These are phyloP conservation scores for Spinellus fusiger DNA, from an alignment of 192 early-diverging fungal genomes.

Conservation along the genomic window DNA sequence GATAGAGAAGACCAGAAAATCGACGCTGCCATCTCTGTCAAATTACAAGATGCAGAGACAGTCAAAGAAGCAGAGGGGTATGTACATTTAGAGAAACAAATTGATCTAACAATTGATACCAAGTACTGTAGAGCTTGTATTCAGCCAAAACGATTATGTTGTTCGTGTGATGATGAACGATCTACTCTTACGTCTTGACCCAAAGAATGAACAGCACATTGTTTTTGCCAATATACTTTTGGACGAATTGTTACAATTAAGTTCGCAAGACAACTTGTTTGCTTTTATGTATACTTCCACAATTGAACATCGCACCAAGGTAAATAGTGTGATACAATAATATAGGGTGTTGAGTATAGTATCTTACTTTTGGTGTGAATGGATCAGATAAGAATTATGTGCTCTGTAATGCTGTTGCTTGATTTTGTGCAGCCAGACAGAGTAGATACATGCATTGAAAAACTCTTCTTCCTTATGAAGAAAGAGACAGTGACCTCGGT, in stretches of 20 bases:
- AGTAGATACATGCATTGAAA: conserved; percentile 11
- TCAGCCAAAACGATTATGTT: conserved; percentile 41
- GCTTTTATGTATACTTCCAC: conserved; percentile 18
- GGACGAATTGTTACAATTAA: background rate
- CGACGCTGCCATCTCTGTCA: conserved; percentile 39
- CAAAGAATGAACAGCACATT: conserved; percentile 10
- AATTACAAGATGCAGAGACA: conserved; percentile 14
- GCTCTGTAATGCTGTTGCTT: conserved; percentile 39
- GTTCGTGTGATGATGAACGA: conserved; percentile 45
- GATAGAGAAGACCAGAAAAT: conserved; percentile 46
- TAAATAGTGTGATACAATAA: background rate
- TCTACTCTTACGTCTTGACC: conserved; percentile 37
- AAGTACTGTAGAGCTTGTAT: conserved; percentile 20
- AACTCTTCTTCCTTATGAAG: conserved; percentile 29
- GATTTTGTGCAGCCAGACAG: conserved; percentile 26
- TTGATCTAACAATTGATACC: background rate
- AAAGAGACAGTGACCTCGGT: conserved; percentile 38
- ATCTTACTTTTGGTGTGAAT: background rate
- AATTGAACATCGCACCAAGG: conserved; percentile 22
- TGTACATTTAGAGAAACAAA: background rate
- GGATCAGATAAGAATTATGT: conserved; percentile 39
- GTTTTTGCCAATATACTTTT: conserved; percentile 28
- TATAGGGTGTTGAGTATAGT: background rate
- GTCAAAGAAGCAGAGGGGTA: conserved; percentile 21
- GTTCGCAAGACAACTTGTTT: conserved; percentile 4